Base-by-base conservation (phyloP, 2,329 filamentous ascomycete genomes). In the Aspergillus tamarii region DNA sequence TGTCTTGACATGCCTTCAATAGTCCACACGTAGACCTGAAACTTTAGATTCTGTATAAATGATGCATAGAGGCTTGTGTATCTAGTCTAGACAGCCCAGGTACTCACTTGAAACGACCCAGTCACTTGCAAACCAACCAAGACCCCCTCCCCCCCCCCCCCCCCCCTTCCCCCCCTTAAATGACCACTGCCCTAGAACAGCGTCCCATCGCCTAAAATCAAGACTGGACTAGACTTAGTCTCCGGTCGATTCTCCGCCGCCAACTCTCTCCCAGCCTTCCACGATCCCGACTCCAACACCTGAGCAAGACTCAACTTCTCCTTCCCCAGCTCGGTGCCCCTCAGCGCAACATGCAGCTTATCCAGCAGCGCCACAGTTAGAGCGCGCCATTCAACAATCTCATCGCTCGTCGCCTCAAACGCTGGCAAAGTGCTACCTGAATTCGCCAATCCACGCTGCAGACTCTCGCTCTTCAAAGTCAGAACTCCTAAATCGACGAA, bases 381-480 rank as follows among this genome's bases (percentile, higher is more conserved):
- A 10, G 85, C 87, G n/a, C 88, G 80, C 88, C 87, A 89, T 71
- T 89, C 87, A 0, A 89, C 87, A 55, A 89, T 83, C 2, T 87
- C 86, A 68, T 89, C 87, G 63, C 88, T 85, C 14, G 83, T 80
- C 0, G 85, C 84, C 65, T 86, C 84, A 64, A 88, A 89, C 77
- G 87, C 69, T 5, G 77, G 75, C 34, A 80, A 66, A 11, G 65
- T 53, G 34, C 69, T 41, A 19, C 73, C 71, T 79, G 76, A 88
- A 60, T 83, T 77, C 16, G 77, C 67, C 16, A 83, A 71, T 0
- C 85, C 85, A 6, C 79, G 71, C 46, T 81, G 75, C 54, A 78
- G 59, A 3, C 81, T 80, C 0, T 81, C 77, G 0, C 76, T 65
- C 70, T 86, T 88, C 9, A 89, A 75, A 2, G 77, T 81, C 30